These are phyloP conservation scores for Suillus paluster DNA, from an alignment of 768 basidiomycete genomes.

Conservation along the genomic window DNA sequence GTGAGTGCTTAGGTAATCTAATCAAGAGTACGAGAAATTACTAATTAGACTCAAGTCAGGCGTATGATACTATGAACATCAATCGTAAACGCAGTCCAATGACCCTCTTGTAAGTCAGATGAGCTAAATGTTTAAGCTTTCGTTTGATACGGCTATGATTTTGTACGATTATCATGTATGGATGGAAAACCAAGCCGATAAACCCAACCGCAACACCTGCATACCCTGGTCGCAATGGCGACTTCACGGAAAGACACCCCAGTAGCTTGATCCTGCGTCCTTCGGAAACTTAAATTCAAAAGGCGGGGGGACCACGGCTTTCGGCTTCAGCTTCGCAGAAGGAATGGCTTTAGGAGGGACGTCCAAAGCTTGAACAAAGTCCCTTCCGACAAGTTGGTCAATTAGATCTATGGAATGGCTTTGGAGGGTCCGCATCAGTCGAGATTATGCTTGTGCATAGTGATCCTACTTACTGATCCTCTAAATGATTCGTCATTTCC, in stretches of 20 bases:
- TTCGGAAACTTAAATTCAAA: neutral
- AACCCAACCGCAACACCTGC: neutral
- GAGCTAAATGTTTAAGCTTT: neutral
- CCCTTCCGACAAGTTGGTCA: neutral
- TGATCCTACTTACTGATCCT: neutral
- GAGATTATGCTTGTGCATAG: neutral
- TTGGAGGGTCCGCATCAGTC: neutral
- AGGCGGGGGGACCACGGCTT: neutral
- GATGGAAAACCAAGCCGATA: neutral
- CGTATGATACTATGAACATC: no score
- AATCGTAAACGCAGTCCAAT: no score
- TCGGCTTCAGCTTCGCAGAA: slow-evolving; percentile 1
- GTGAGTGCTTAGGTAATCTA: slow-evolving; percentile 2
- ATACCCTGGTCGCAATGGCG: neutral
- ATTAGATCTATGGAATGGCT: neutral
- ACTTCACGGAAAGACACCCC: neutral
- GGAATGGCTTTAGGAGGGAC: neutral
- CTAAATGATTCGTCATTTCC: neutral
- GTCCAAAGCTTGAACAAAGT: neutral
- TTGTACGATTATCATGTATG: neutral
- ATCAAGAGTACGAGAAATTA: no score
- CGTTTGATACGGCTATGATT: neutral
- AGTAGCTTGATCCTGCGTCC: neutral
- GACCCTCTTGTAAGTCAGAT: neutral
- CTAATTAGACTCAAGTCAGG: no score